Percentiles rank a stretch among this genome's conserved stretches.
phyloP scores from a whole-genome alignment of 306 rosid genomes.

The Amphicarpaea edgeworthii region DNA sequence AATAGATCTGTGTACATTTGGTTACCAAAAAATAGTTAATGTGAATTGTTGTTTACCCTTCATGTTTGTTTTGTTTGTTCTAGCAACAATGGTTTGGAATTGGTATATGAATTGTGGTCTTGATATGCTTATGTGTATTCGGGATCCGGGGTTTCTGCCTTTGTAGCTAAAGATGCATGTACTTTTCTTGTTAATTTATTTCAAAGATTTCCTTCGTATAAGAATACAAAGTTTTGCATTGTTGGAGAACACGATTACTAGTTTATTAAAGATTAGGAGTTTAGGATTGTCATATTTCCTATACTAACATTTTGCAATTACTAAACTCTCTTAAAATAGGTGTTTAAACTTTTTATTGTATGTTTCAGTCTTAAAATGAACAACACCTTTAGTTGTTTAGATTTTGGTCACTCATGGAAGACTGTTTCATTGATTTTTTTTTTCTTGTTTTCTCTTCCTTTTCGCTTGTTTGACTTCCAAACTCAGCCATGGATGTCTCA shows the following conservation, averaged over 20 bases:
- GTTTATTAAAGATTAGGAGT: neutral
- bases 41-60: neutral
- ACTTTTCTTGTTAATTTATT: slow-evolving; percentile 87
- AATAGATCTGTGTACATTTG: slow-evolving; percentile 76
- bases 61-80: slow-evolving; percentile 30
- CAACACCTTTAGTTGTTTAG: neutral
- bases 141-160: slow-evolving; percentile 47
- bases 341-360: too few relatives aligned
- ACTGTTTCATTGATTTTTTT: slow-evolving; percentile 17
- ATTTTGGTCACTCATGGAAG: slow-evolving; percentile 28
- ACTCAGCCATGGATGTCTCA: slow-evolving; percentile 95
- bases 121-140: slow-evolving; percentile 35
- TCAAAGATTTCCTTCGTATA: slow-evolving; percentile 94
- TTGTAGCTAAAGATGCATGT: slow-evolving; percentile 90
- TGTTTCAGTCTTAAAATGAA: neutral
- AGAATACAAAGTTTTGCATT: slow-evolving; percentile 86
- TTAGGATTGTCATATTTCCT: neutral
- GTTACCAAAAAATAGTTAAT: slow-evolving; percentile 90
- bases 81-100: slow-evolving; percentile 6
- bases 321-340: too few relatives aligned
- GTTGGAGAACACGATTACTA: slow-evolving; percentile 61
- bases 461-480: slow-evolving; percentile 41
- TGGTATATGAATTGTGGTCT: neutral
- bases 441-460: slow-evolving; percentile 35
- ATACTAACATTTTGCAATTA: too few relatives aligned